These are phyloP conservation scores for Cutaneotrichosporon cutaneum DNA, from an alignment of 1,284 basidiomycete genomes.

Conservation along the genomic window DNA sequence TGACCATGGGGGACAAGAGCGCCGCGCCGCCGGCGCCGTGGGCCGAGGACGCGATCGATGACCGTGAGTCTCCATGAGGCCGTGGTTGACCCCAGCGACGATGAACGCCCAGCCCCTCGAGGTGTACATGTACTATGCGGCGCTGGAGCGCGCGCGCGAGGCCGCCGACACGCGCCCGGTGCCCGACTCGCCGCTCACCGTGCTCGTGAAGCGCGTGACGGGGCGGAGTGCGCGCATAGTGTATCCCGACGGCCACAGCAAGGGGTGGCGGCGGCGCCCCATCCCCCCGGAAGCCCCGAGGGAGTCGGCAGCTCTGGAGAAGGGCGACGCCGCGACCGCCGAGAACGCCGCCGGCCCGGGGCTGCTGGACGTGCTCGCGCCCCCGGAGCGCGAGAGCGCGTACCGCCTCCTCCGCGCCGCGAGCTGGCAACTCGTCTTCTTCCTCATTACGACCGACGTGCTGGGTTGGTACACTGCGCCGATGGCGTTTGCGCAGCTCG, in stretches of 20 bases:
- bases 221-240: conserved; percentile 14
- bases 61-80: too few relatives aligned
- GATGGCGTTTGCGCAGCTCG: conserved; percentile 37
- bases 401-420: conserved; percentile 23
- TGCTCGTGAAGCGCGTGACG: conserved; percentile 13
- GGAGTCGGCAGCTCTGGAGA: background rate
- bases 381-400: conserved; percentile 4
- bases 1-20: background rate
- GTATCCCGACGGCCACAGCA: conserved; percentile 2
- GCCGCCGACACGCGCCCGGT: conserved; percentile 21
- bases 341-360: background rate
- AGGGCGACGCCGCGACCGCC: background rate
- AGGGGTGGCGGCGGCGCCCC: too few relatives aligned
- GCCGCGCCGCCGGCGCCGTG: background rate
- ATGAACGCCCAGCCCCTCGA: conserved; percentile 25
- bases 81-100: conserved; percentile 18
- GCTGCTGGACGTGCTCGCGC: conserved; percentile 2
- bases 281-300: too few relatives aligned
- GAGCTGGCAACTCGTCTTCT: conserved; percentile 27
- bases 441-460: conserved; percentile 31
- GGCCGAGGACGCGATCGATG: conserved; percentile 19
- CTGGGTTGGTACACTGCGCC: conserved; percentile 47
- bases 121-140: conserved; percentile 25
- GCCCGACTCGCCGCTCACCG: conserved; percentile 23
- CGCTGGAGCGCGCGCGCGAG: conserved; percentile 22